Base-by-base conservation (phyloP, 176 grass and related monocot genomes). In the Phyllostachys edulis region DNA sequence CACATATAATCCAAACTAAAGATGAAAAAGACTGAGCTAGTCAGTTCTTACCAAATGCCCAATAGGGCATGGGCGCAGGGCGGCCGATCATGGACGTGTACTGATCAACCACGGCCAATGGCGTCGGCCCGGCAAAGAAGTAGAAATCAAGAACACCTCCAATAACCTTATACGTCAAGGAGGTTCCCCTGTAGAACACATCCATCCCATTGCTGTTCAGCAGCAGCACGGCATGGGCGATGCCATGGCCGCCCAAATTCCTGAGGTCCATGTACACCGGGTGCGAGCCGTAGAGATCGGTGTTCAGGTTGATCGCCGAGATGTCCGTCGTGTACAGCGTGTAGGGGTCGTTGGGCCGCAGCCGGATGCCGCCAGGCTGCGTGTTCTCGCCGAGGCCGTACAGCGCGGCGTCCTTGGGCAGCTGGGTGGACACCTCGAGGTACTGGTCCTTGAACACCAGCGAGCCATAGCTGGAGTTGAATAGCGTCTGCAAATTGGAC, bases 201-300 rank as follows among this genome's bases (percentile, higher is more conserved):
- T 98, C 92, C 95, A 98, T 98, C 14, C 95, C 95, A 27, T 98
- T 98, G 87, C 87, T 95, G 81, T 93, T 98, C 74, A 98, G 95
- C 75, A 98, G 83, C 69, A 98, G 87, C 62, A 98, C 95, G 39
- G 84, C 95, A 66, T 98, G 95, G 2, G 95, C 91, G 18, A 82
- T 82, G 75, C 85, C 92, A 23, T 66, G 88, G 47, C 90, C 90
- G 16, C 3, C 86, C 6, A 73, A 21, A 27, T 46, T 93, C 37
- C 95, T 84, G 5, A 98, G 87, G 85, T 98, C 95, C 84, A 98
- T 88, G 79, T 93, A 98, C 54, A 95, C 89, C 13, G 95, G 95
- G 54, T 98, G 95, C 57, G 95, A 98, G 20, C 95, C 95, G 74
- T 98, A 98, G 80, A 95, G 89, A 74, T 98, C 92, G 9, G 88